Evolutionary conservation across 345 rosid species (phyloP), one percentile per base, ranked within the genome.

Genomic region (Kandelia obovata): DNA sequence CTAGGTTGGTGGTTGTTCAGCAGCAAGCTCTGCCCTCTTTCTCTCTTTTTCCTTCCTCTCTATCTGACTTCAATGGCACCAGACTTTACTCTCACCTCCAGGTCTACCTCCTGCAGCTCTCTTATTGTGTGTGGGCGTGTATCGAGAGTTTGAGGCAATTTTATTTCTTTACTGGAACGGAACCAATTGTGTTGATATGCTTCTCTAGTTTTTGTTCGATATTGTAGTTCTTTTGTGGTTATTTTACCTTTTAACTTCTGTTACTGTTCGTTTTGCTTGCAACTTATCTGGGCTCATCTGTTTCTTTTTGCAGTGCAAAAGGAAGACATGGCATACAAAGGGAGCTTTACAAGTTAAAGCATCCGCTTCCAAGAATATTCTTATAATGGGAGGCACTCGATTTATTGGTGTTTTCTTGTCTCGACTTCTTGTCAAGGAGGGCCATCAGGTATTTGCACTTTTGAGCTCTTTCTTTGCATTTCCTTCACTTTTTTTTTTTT

Each of bases 321-420:
- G 92, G 69, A 88, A 80, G 81, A 72, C 65, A 26, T 68, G 78
- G 71, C 90, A 77, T 81, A 85, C 89, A 75, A 94, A 83, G 71
- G 93, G 90, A 72, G 85, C 85, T 37, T 65, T 92, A 8, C 83
- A 83, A 68, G 84, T 95, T 31, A 74, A 86, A 69, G 96, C 97
- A 62, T 87, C 96, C n/a, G 77, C 82, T 65, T 79, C 85, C 52
- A 92, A 90, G 88, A 92, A 88, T 72, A 92, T 92, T 81, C 96
- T 95, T 65, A 84, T 95, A 68, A 92, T 92, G 97, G 99, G 99
- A 35, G 99, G 97, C 27, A 95, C 97, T 67, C 77, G 99, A 58
- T 95, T 92, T 70, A 92, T 92, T 55, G 97, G 97, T 77, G 23
- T 94, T 47, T 90, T 95, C 79, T 76, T 92, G 83, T 92, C 96